Evolutionary conservation across 345 rosid genomes (phyloP).

Genomic region (Aurinia saxatilis): DNA sequence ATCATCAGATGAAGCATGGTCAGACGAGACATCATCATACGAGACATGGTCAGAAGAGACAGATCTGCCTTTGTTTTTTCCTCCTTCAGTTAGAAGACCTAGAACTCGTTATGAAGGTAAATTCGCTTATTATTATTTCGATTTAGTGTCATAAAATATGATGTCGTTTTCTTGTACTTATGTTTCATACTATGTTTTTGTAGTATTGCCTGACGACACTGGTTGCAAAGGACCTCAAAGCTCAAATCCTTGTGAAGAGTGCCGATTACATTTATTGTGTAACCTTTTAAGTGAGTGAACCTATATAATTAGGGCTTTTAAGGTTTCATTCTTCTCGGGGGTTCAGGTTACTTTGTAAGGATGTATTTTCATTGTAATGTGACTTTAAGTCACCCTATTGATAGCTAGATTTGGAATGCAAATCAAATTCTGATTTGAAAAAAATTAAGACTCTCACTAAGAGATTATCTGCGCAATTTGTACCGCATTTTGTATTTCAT

Average conservation of each 20-base stretch:
- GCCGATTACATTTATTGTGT: too few relatives aligned
- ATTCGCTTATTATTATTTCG: not conserved
- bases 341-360: constrained; percentile 7
- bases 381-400: too few relatives aligned
- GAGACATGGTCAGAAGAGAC: too few relatives aligned
- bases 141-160: not conserved
- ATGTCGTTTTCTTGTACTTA: not conserved
- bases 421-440: too few relatives aligned
- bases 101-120: not conserved
- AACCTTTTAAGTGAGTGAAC: not conserved
- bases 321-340: not conserved
- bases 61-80: too few relatives aligned
- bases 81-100: constrained; percentile 5
- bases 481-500: too few relatives aligned
- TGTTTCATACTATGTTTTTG: not conserved
- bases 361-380: not conserved
- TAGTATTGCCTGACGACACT: not conserved
- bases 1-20: too few relatives aligned
- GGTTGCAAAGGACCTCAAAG: not conserved
- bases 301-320: not conserved
- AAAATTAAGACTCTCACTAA: too few relatives aligned
- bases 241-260: not conserved
- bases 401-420: too few relatives aligned
- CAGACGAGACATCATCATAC: too few relatives aligned
- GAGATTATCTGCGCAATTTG: too few relatives aligned